These are phyloP conservation scores for Podospora australis DNA, from an alignment of 495 filamentous ascomycete genomes.

Conservation along the genomic window DNA sequence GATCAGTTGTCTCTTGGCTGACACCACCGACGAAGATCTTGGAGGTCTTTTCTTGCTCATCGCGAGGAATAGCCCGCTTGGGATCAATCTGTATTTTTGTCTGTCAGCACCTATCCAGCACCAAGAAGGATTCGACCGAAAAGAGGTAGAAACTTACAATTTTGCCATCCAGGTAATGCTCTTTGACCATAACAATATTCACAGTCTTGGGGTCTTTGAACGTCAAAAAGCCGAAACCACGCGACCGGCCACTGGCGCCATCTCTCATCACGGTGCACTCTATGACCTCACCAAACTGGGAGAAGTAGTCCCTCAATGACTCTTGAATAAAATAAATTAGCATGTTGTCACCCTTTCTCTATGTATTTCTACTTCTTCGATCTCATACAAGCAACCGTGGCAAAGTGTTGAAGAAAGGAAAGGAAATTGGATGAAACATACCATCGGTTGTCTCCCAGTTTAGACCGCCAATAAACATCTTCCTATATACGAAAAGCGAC, in stretches of 20 bases:
- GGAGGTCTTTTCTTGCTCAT: conserved; percentile 94
- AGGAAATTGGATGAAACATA: conserved; percentile 43
- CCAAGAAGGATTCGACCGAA: background rate
- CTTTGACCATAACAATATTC: conserved; percentile 99
- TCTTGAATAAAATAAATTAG: conserved; percentile 46
- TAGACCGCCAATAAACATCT: conserved; percentile 98
- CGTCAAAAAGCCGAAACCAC: conserved; percentile 95
- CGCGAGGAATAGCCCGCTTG: conserved; percentile 93
- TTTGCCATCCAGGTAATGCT: conserved; percentile 96
- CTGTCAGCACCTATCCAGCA: conserved; percentile 10
- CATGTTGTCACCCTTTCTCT: background rate
- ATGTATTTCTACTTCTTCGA: background rate
- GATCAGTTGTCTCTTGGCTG: conserved; percentile 91
- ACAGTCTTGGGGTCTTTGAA: conserved; percentile 97
- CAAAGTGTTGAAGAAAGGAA: too few species aligned
- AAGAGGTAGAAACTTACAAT: conserved; percentile 61
- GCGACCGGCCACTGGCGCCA: conserved; percentile 83
- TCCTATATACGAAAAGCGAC: conserved; percentile 47
- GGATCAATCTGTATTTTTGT: conserved; percentile 71
- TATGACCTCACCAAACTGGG: conserved; percentile 92
- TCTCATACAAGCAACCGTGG: background rate
- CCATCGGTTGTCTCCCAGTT: conserved; percentile 99
- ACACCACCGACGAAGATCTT: conserved; percentile 99
- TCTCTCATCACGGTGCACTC: conserved; percentile 99
- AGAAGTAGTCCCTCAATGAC: conserved; percentile 97